These are phyloP conservation scores for Leccinum boreale DNA, from an alignment of 768 basidiomycete species.

Conservation along the genomic window DNA sequence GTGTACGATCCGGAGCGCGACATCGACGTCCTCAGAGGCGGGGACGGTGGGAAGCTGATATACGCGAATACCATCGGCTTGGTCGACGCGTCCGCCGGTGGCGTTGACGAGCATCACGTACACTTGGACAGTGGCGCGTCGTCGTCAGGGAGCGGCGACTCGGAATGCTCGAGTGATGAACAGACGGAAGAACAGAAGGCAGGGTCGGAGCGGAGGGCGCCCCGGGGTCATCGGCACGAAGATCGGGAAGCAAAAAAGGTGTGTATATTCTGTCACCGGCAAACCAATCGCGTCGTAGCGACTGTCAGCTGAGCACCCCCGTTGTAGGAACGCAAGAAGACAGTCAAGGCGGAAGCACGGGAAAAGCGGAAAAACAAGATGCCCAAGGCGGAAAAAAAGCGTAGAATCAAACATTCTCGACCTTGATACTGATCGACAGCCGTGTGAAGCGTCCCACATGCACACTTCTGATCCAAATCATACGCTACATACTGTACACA, in stretches of 20 bases:
- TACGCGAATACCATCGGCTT: constrained; percentile 87
- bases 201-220: constrained; percentile 47
- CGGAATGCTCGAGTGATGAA: constrained; percentile 30
- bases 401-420: constrained; percentile 58
- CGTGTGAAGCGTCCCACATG: constrained; percentile 14
- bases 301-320: background rate
- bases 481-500: constrained; percentile 4
- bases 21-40: constrained; percentile 67
- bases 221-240: constrained; percentile 89
- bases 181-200: constrained; percentile 37
- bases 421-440: constrained; percentile 16
- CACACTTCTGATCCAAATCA: background rate
- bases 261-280: background rate
- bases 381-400: constrained; percentile 93
- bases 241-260: constrained; percentile 92
- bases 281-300: constrained; percentile 3
- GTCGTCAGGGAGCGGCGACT: constrained; percentile 22
- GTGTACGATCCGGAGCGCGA: constrained; percentile 95
- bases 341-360: constrained; percentile 78
- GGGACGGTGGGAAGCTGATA: constrained; percentile 72
- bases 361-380: constrained; percentile 92
- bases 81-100: constrained; percentile 38
- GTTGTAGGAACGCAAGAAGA: constrained; percentile 87
- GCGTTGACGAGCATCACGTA: constrained; percentile 10
- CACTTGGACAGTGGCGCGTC: constrained; percentile 18